A percentile compares a stretch with the other conserved stretches of the same genome.
These are phyloP conservation scores for Ilyonectria sp. DNA, from an alignment of 2,329 filamentous ascomycete genomes.

Conservation along the genomic window DNA sequence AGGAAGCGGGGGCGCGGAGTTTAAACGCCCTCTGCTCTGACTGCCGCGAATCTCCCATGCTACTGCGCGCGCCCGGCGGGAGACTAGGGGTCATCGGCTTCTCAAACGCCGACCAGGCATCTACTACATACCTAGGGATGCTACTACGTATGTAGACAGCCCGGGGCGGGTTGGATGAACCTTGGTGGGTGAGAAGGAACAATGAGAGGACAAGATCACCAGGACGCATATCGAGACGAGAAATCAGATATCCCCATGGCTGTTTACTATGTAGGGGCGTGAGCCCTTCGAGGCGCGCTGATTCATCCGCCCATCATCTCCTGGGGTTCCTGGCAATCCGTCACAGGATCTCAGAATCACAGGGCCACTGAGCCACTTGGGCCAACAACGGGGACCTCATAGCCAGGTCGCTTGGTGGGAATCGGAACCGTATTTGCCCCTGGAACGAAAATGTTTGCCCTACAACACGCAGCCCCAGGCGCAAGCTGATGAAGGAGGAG, in stretches of 20 bases:
- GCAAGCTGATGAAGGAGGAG: conserved; percentile 7
- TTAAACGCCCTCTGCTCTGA: conserved; percentile 41
- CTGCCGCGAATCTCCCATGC: conserved; percentile 42
- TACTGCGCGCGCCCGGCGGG: conserved; percentile 34
- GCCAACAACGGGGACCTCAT: conserved; percentile 5
- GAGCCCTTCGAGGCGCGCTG: conserved; percentile 11
- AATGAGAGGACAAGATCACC: conserved; percentile 3
- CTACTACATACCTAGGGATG: not conserved
- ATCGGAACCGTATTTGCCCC: conserved; percentile 6
- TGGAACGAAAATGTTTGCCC: conserved; percentile 17
- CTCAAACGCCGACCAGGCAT: conserved; percentile 21
- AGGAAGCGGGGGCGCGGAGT: conserved; percentile 38
- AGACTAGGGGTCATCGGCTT: conserved; percentile 24
- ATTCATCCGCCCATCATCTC: conserved; percentile 26
- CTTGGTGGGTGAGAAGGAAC: conserved; percentile 8
- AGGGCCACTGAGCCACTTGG: conserved; percentile 11
- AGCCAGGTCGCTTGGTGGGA: conserved; percentile 9
- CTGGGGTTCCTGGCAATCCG: conserved; percentile 5
- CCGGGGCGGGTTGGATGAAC: not conserved
- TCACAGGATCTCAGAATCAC: conserved; percentile 13
- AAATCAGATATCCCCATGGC: not conserved
- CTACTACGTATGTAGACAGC: not conserved
- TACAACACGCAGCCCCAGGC: not conserved
- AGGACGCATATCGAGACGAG: conserved; percentile 1
- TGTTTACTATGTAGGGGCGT: not conserved